These are phyloP conservation scores for Metarhizium brunneum DNA, from an alignment of 2,329 filamentous ascomycete species.

Conservation along the genomic window DNA sequence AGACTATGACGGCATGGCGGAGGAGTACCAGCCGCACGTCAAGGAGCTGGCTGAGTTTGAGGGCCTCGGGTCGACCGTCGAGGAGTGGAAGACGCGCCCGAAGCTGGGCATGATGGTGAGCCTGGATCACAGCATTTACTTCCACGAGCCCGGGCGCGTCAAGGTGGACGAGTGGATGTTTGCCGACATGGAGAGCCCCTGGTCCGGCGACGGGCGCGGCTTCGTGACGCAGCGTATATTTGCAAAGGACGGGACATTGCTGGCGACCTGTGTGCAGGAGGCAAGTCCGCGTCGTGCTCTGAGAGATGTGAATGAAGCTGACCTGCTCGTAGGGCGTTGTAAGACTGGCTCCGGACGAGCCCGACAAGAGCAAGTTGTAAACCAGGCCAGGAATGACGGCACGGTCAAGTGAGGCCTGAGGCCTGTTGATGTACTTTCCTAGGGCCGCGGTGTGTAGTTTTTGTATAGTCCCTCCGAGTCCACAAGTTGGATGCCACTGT, in stretches of 20 bases:
- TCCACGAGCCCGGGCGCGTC: constrained; percentile 50
- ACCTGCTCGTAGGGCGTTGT: constrained; percentile 3
- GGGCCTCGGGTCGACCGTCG: constrained; percentile 28
- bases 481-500: too few species aligned
- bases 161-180: constrained; percentile 69
- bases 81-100: constrained; percentile 41
- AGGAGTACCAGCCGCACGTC: constrained; percentile 25
- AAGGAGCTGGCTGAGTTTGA: constrained; percentile 27
- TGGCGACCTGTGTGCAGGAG: constrained; percentile 77
- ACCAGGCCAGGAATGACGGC: too few species aligned
- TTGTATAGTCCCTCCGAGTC: too few species aligned
- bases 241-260: constrained; percentile 57
- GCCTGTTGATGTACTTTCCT: too few species aligned
- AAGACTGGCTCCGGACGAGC: background rate
- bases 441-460: too few species aligned
- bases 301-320: background rate
- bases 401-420: too few species aligned
- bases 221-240: constrained; percentile 70
- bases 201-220: constrained; percentile 69
- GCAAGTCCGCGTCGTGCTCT: constrained; percentile 27
- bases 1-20: constrained; percentile 42
- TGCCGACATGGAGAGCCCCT: constrained; percentile 70
- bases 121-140: constrained; percentile 66
- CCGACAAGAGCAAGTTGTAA: constrained; percentile 2
- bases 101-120: constrained; percentile 78